Percentiles rank a stretch among this genome's conserved stretches.
phyloP scores from a whole-genome alignment of 2,329 filamentous ascomycete genomes.

The Botrytis tulipae region DNA sequence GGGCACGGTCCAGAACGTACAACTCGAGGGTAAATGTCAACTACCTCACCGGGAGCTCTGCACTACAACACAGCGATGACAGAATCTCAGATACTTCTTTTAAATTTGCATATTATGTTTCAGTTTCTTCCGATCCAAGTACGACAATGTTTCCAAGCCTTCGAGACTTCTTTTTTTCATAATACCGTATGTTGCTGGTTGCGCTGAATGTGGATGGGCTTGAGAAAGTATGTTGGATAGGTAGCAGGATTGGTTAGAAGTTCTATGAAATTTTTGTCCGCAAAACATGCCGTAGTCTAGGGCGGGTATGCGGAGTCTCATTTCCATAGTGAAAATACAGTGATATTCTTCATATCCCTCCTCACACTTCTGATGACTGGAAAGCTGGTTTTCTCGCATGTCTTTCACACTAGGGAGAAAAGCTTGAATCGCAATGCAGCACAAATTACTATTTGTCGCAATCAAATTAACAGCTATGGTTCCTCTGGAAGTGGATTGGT shows the following conservation, averaged over 20 bases:
- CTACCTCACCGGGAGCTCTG: background rate
- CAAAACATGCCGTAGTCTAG: background rate
- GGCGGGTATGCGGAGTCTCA: background rate
- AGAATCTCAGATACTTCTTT: too few relatives aligned
- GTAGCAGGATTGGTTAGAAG: background rate
- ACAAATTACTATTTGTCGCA: background rate
- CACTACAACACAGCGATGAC: background rate
- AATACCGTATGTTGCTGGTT: too few relatives aligned
- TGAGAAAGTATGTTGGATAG: too few relatives aligned
- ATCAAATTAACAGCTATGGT: background rate
- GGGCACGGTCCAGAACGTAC: slow-evolving; percentile 7
- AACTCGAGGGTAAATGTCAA: background rate
- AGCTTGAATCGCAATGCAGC: background rate
- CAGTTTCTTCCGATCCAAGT: too few relatives aligned
- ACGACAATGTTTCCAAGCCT: too few relatives aligned
- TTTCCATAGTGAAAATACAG: too few relatives aligned
- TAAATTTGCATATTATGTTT: too few relatives aligned
- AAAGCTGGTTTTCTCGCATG: background rate
- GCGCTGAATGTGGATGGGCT: too few relatives aligned
- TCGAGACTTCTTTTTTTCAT: too few relatives aligned
- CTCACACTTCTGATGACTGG: background rate
- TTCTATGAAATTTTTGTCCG: background rate
- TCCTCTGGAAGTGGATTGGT: background rate
- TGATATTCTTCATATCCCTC: background rate
- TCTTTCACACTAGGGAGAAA: background rate